These are phyloP conservation scores for Endoconidiophora polonica DNA, from an alignment of 2,329 filamentous ascomycete species.

Conservation along the genomic window DNA sequence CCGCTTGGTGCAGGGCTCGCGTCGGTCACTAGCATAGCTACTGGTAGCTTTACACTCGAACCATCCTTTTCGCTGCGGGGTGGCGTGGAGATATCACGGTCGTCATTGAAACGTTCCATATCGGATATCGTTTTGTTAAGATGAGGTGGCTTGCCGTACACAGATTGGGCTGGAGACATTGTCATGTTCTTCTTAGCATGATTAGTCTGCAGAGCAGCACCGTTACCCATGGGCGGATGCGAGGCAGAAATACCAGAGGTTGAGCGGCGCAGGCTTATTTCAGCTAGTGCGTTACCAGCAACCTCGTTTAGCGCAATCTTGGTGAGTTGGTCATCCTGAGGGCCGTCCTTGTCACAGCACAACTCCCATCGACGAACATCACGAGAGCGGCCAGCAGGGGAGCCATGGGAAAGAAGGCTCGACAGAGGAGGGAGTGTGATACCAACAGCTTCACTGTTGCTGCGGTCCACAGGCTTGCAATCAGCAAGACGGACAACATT, in stretches of 20 bases:
- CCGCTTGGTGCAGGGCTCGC: conserved; percentile 8
- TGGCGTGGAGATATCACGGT: conserved; percentile 27
- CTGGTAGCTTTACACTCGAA: not conserved
- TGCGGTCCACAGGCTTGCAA: conserved; percentile 38
- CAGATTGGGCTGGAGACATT: conserved; percentile 7
- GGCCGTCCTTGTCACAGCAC: conserved; percentile 64
- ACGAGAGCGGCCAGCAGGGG: conserved; percentile 53
- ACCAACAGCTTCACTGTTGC: conserved; percentile 48
- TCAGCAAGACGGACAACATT: conserved; percentile 24
- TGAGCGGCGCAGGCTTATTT: conserved; percentile 65
- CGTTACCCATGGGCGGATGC: not conserved
- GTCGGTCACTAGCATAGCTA: conserved; percentile 5
- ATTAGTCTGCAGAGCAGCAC: conserved; percentile 6
- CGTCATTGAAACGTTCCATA: conserved; percentile 11
- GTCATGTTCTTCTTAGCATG: conserved; percentile 2
- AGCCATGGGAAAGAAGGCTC: conserved; percentile 29
- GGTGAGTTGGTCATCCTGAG: conserved; percentile 50
- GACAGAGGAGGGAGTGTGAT: conserved; percentile 42
- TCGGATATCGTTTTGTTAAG: conserved; percentile 20
- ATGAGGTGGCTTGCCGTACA: conserved; percentile 19
- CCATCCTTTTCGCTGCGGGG: conserved; percentile 38
- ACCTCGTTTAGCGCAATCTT: conserved; percentile 67
- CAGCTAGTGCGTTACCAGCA: conserved; percentile 62
- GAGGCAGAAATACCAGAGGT: conserved; percentile 24
- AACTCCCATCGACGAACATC: conserved; percentile 86